A percentile compares a stretch with the other conserved stretches of the same genome.
phyloP scores from a whole-genome alignment of 208 protist genomes.

The Porcisia deanei region DNA sequence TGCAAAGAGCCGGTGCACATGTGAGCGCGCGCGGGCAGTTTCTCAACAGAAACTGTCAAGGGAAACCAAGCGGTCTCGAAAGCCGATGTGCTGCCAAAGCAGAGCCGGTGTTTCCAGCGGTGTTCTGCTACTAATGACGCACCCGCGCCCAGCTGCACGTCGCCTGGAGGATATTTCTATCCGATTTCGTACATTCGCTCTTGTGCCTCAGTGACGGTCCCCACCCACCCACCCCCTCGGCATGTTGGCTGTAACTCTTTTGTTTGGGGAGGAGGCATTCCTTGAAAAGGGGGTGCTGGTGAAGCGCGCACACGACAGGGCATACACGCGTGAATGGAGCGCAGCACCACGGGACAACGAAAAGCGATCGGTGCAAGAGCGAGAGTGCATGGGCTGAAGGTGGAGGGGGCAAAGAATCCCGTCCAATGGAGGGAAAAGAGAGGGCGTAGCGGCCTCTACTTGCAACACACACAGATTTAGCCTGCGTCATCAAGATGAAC shows the following conservation, averaged over 20 bases:
- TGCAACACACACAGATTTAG: background rate
- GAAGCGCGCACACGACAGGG: background rate
- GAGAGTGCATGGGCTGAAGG: too few species aligned
- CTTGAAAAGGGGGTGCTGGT: too few species aligned
- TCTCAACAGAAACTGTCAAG: too few species aligned
- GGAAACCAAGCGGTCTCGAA: background rate
- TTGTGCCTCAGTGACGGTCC: background rate
- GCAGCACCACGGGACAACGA: background rate
- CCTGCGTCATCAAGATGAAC: slow-evolving; percentile 2
- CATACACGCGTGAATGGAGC: background rate
- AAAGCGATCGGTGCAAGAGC: background rate
- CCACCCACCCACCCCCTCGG: too few species aligned
- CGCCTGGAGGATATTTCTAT: background rate
- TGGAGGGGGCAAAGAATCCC: background rate
- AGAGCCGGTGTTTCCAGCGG: background rate
- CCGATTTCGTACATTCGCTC: background rate
- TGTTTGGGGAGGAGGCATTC: too few species aligned
- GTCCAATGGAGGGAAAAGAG: background rate
- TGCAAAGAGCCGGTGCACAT: background rate
- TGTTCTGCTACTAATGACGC: background rate
- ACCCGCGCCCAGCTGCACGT: background rate
- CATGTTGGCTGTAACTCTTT: too few species aligned
- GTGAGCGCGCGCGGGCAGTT: background rate
- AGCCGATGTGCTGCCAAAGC: background rate
- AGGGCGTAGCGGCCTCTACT: background rate